Evolutionary conservation across 129 eudicot species (phyloP).

Genomic region (Helianthus annuus): HanXRQr2.0-SUNRISE NC_035446.2:172444675-172445174

Average conservation of each 20-base stretch:
- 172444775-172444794: conserved; percentile 80
- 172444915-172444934: conserved; percentile 92
- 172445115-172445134: conserved; percentile 50
- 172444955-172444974: conserved; percentile 86
- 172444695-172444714: conserved; percentile 44
- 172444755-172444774: conserved; percentile 46
- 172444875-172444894: conserved; percentile 76
- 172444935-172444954: conserved; percentile 79
- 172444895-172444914: conserved; percentile 92
- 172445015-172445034: conserved; percentile 5
- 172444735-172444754: neutral
- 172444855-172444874: conserved; percentile 87
- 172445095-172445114: conserved; percentile 48
- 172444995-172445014: conserved; percentile 88
- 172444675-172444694: conserved; percentile 81
- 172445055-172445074: neutral
- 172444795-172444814: conserved; percentile 97
- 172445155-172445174: conserved; percentile 2
- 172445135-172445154: conserved; percentile 65
- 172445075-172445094: conserved; percentile 41
- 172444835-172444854: conserved; percentile 83
- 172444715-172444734: neutral
- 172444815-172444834: conserved; percentile 95
- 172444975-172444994: conserved; percentile 99
- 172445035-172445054: neutral